A percentile compares a stretch with the other conserved stretches of the same genome.
Evolutionary conservation across 371 early-diverging fungal species (phyloP).

Genomic region (Mucor piriformis): DNA sequence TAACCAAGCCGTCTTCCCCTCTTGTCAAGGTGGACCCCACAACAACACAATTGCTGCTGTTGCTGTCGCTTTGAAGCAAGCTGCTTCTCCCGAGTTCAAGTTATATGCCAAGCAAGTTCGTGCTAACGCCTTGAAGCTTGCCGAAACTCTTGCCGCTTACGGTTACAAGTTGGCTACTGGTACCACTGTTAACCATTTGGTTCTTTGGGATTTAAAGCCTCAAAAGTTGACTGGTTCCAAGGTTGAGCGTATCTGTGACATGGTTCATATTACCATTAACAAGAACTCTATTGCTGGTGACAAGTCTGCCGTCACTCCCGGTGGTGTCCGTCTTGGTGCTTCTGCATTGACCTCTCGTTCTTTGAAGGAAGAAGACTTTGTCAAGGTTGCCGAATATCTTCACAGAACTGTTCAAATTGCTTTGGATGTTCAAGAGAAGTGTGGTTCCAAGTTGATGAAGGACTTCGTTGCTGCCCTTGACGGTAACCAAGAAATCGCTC

Average conservation of each 20-base stretch:
- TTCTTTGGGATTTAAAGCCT: slow-evolving; percentile 91
- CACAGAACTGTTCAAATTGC: slow-evolving; percentile 93
- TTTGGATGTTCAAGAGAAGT: slow-evolving; percentile 71
- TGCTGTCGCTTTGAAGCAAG: slow-evolving; percentile 98
- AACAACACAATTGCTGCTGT: slow-evolving; percentile 99
- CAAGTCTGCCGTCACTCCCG: slow-evolving; percentile 87
- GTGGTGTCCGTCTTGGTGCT: slow-evolving; percentile 91
- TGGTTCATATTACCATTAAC: slow-evolving; percentile 90
- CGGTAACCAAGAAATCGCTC: slow-evolving; percentile 67
- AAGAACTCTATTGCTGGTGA: slow-evolving; percentile 95
- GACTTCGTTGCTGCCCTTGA: slow-evolving; percentile 83
- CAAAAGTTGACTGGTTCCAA: slow-evolving; percentile 85
- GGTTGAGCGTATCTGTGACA: slow-evolving; percentile 96
- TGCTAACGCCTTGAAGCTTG: slow-evolving; percentile 86
- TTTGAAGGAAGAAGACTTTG: slow-evolving; percentile 87
- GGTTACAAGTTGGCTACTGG: slow-evolving; percentile 93
- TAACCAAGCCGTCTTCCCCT: slow-evolving; percentile 99
- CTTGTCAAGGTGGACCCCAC: slow-evolving; percentile 99
- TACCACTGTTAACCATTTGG: slow-evolving; percentile 95
- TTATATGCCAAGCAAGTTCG: slow-evolving; percentile 93
- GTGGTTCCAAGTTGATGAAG: slow-evolving; percentile 92
- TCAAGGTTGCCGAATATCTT: slow-evolving; percentile 83
- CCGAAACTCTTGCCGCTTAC: slow-evolving; percentile 66
- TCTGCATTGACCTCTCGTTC: slow-evolving; percentile 91
- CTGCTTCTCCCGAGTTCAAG: slow-evolving; percentile 90